A percentile compares a stretch with the other conserved stretches of the same genome.
These are phyloP conservation scores for Athelia psychrophila DNA, from an alignment of 1,284 basidiomycete species.

Conservation along the genomic window DNA sequence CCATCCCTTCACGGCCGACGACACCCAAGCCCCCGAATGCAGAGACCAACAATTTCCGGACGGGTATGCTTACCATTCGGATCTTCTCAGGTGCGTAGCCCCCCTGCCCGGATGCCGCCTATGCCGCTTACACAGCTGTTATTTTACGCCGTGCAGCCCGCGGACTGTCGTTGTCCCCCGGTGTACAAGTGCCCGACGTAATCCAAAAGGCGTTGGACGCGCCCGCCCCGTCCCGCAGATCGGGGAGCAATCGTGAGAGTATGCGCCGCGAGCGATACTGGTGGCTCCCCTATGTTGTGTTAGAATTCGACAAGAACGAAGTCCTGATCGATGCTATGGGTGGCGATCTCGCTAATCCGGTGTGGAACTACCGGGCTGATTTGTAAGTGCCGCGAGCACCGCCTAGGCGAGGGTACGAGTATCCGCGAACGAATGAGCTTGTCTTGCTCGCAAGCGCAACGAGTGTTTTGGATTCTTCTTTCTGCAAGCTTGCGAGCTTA, in stretches of 20 bases:
- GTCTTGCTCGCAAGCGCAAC: slow-evolving; percentile 3
- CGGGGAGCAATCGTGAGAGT: slow-evolving; percentile 48
- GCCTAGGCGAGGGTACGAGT: too few relatives aligned
- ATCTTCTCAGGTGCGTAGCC: slow-evolving; percentile 76
- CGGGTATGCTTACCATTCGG: slow-evolving; percentile 82
- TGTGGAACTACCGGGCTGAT: slow-evolving; percentile 97
- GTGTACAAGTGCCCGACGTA: slow-evolving; percentile 78
- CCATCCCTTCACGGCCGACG: slow-evolving; percentile 67
- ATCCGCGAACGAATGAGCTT: too few relatives aligned
- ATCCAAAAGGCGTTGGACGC: slow-evolving; percentile 80
- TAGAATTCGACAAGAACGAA: slow-evolving; percentile 99
- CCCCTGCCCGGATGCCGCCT: background rate
- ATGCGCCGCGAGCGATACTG: slow-evolving; percentile 88
- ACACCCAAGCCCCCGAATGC: slow-evolving; percentile 63
- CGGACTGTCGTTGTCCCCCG: slow-evolving; percentile 71
- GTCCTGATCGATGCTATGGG: slow-evolving; percentile 94
- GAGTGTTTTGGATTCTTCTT: too few relatives aligned
- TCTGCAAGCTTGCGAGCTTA: too few relatives aligned
- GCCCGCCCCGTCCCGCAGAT: slow-evolving; percentile 46
- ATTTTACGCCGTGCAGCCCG: too few relatives aligned
- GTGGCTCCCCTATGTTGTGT: slow-evolving; percentile 97
- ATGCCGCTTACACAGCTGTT: too few relatives aligned
- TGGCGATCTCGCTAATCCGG: slow-evolving; percentile 29
- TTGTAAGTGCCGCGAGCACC: slow-evolving; percentile 70
- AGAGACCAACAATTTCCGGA: slow-evolving; percentile 60